These are phyloP conservation scores for Eucalyptus shirleyi DNA, from an alignment of 345 rosid genomes.

Conservation along the genomic window DNA sequence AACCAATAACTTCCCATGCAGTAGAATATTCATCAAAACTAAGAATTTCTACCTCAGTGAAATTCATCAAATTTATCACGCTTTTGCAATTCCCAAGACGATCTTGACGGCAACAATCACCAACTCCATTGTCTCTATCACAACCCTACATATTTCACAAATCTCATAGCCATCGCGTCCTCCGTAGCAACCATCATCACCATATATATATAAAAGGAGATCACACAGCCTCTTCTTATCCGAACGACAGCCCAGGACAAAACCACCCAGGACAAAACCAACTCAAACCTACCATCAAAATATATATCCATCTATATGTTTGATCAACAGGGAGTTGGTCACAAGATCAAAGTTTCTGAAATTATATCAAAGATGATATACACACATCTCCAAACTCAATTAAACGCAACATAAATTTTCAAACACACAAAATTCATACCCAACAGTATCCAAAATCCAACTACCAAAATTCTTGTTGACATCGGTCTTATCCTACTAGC, in stretches of 20 bases:
- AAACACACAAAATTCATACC: no score
- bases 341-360: background rate
- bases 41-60: no score
- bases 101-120: background rate
- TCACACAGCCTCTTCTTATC: no score
- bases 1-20: no score
- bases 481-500: rapidly evolving
- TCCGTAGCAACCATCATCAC: background rate
- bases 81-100: background rate
- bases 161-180: background rate
- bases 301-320: rapidly evolving
- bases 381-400: background rate
- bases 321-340: rapidly evolving
- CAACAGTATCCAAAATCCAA: rapidly evolving
- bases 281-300: rapidly evolving
- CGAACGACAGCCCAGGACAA: no score
- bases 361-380: background rate
- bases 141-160: background rate
- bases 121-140: rapidly evolving
- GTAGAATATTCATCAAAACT: no score
- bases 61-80: no score
- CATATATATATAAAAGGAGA: no score
- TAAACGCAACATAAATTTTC: background rate
- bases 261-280: no score
- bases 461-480: background rate